Base-by-base conservation (phyloP, 768 basidiomycete genomes). In the Agrocybe praecox region DNA sequence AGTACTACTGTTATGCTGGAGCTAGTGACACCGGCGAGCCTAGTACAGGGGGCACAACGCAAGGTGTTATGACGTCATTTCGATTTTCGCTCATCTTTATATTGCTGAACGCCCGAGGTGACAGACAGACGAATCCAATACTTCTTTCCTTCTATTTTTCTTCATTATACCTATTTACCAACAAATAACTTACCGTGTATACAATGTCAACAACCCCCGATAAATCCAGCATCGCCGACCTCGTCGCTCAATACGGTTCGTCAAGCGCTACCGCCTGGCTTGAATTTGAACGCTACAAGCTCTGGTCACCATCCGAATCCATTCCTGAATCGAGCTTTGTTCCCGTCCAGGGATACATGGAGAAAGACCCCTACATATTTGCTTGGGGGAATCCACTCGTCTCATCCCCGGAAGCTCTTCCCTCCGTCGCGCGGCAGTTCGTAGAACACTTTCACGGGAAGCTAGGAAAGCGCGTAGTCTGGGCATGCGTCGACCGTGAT, bases 181-280 rank as follows among this genome's bases (percentile, higher is more conserved):
- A 40, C 4, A 6, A 15, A 14, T 15, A 40, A 14, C n/a, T n/a
- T 15, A 40, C 36, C 36, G 14, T n/a, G n/a, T n/a, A 40, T 11
- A 55, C 29, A 21, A 57, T 52, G 60, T n/a, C n/a, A n/a, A 40
- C 60, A 43, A 45, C 45, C 42, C 26, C 43, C 21, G 51, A 58
- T 33, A 62, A 74, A 70, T 58, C 60, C 67, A 12, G 51, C 53
- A 69, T 85, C 49, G 75, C 80, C 18, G 74, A 79, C 42, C 76
- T 90, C 59, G 82, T 88, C 46, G 87, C 86, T 4, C 74, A 77
- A 49, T 83, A 89, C 60, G 87, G 88, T 17, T 87, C 88, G 32
- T 83, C 85, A 7, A 83, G 83, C 51, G 81, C 87, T 42, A 90
- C 87, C 0, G 82, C 87, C 9, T 90, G 87, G 87, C 76, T 88